Base-by-base conservation (phyloP, 164 flowering plant species). In the Nymphaea colorata region DNA sequence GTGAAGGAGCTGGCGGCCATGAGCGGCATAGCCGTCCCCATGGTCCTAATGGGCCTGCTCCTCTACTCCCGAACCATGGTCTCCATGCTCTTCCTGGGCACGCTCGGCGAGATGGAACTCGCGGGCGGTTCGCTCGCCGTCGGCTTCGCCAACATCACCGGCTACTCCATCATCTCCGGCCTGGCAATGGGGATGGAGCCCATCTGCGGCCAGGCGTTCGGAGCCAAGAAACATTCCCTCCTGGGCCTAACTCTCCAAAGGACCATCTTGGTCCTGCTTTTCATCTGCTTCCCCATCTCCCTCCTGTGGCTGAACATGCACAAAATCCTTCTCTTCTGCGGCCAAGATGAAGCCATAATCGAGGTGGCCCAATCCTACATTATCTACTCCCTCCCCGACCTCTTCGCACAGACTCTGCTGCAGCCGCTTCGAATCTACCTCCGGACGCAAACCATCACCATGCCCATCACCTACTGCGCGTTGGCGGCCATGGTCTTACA, bases 161-260 rank as follows among this genome's bases (percentile, higher is more conserved):
- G 91, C 4, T 89, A 89, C 76, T 89, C 96, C 4, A 61, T 89
- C 51, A 86, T 89, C 47, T 87, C 92, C 0, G 96, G 96, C 59
- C 82, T 89, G 0, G 85, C 93, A 59, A 80, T 82, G 79, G 96
- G 96, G 1, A 89, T 89, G 96, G 96, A 89, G 71, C 96, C 96
- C 71, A 89, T 89, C 47, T 89, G 96, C 67, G 89, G 89, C 2
- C 96, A 89, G 61, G 91, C 93, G 61, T 87, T 80, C 55, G 96
- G 96, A 6, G 96, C 96, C 65, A 77, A 82, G 45, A 77, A 75
- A 64, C 76, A 68, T 76, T 80, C 77, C 43, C 82, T 84, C 43
- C 82, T 89, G 5, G 93, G 96, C 61, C 79, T 84, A n/a, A 64
- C 85, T 43, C 17, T 83, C 18, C 96, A 89, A 25, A 79, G 81